phyloP scores from a whole-genome alignment of 1,139 yeast species.

The Barnettozyma hawaiiensis region DNA sequence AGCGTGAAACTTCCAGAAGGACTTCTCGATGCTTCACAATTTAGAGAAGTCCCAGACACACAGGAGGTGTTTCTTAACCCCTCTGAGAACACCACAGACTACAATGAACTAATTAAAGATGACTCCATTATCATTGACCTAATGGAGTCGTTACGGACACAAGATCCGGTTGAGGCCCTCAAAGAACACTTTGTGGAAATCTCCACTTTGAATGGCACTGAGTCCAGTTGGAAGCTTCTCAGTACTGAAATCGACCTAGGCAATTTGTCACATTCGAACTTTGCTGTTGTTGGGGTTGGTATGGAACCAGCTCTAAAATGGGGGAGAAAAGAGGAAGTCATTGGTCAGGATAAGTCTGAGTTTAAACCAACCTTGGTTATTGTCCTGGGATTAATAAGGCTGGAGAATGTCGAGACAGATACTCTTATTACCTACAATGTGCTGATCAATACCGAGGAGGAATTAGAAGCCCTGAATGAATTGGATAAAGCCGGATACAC shows the following conservation, averaged over 20 bases:
- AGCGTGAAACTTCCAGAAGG: conserved; percentile 47
- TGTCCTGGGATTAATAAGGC: conserved; percentile 48
- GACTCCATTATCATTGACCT: conserved; percentile 69
- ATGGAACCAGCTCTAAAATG: conserved; percentile 41
- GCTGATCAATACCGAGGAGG: conserved; percentile 33
- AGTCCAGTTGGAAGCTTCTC: conserved; percentile 14
- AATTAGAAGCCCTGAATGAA: conserved; percentile 23
- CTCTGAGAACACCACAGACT: conserved; percentile 31
- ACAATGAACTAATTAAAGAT: conserved; percentile 35
- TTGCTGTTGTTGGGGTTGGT: conserved; percentile 26
- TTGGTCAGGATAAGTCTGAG: conserved; percentile 9
- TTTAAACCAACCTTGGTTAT: conserved; percentile 35
- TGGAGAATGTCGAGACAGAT: conserved; percentile 52
- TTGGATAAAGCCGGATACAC: conserved; percentile 16
- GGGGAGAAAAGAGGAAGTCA: conserved; percentile 36
- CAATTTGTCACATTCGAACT: conserved; percentile 2
- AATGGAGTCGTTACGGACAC: conserved; percentile 48
- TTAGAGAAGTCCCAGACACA: conserved; percentile 81
- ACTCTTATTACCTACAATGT: conserved; percentile 55
- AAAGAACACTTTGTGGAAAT: conserved; percentile 39
- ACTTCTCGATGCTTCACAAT: conserved; percentile 62
- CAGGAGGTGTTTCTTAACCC: conserved; percentile 71
- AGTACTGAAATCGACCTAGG: conserved; percentile 1
- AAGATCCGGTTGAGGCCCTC: conserved; percentile 34
- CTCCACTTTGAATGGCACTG: conserved; percentile 32